Evolutionary conservation across 2,329 filamentous ascomycete genomes (phyloP), one percentile per base, ranked within the genome.

Genomic region (Ceratocystiopsis minuta): DNA sequence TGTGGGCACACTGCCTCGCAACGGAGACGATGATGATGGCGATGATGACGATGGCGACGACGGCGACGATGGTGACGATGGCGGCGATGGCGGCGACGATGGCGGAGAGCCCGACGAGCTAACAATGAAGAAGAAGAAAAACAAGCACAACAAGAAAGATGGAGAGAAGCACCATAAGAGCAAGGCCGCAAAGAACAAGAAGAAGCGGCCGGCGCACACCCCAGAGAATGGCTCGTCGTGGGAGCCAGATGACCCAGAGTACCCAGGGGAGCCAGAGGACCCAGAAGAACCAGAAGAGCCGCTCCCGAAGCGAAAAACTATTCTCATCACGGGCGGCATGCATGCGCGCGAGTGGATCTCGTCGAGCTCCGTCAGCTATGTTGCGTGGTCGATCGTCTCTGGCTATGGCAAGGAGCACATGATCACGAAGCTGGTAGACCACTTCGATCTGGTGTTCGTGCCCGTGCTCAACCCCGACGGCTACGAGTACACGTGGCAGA

Each of bases 271-370:
- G 32, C 39, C 31, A n/a, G 20, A 24, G 11, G n/a, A 15, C 12
- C 13, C 36, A 36, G 16, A 28, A 28, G 24, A 28, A 10, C 24
- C 24, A 6, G 24, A 28, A 10, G 13, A 40, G 16, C 32, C 16
- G 11, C 16, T 38, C 16, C 43, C 42, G 5, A 40, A 44, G 35
- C 48, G 48, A 33, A 55, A 57, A 45, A 55, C 56, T 3, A 56
- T 59, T 15, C 48, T 52, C 40, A 66, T 98, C 16, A 78, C 78
- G 4, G 90, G 85, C 42, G 88, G 88, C 39, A 68, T 82, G n/a
- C 90, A 96, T 58, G 88, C 87, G 3, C 75, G 90, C 34, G 90
- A 98, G 65, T 98, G 90, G 90, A 93, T 98, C 49, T 84, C 85
- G 38, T 86, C 80, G 1, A 90, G 80, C 53, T 93, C 86, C 0